phyloP scores from a whole-genome alignment of 495 filamentous ascomycete genomes.

The Beverwykella pulmonaria region DNA sequence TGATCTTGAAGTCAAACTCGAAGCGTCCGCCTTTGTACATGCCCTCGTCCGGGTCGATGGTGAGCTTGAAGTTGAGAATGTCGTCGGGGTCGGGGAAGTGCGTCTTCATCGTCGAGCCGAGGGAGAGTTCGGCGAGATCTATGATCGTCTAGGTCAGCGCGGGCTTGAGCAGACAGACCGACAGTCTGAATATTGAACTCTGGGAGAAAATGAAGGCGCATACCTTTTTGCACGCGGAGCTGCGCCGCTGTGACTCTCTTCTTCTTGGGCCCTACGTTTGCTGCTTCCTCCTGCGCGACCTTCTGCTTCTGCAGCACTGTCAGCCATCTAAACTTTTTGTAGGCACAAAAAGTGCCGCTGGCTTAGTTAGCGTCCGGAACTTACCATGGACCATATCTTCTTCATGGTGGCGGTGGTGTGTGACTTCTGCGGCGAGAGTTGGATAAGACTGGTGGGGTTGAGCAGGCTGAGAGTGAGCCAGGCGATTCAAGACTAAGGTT shows the following conservation, averaged over 20 bases:
- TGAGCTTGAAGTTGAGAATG: constrained; percentile 92
- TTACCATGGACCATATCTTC: constrained; percentile 99
- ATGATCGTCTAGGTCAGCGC: neutral
- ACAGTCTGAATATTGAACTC: neutral
- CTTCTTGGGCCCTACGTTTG: constrained; percentile 70
- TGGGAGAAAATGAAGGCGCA: neutral
- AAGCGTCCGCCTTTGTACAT: constrained; percentile 94
- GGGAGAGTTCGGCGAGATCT: constrained; percentile 92
- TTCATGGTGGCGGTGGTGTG: constrained; percentile 68
- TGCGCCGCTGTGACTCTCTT: constrained; percentile 98
- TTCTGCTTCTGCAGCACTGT: constrained; percentile 73
- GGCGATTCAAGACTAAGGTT: neutral
- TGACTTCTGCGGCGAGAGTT: neutral
- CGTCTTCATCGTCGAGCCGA: constrained; percentile 90
- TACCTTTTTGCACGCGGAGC: constrained; percentile 94
- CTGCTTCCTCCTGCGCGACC: constrained; percentile 84
- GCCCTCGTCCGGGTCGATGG: constrained; percentile 94
- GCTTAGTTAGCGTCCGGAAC: constrained; percentile 23
- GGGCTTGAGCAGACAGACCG: neutral
- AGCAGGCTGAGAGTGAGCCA: neutral
- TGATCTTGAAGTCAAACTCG: constrained; percentile 87
- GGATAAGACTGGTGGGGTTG: neutral
- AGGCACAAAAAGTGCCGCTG: neutral
- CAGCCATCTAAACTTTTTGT: constrained; percentile 4
- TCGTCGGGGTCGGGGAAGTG: constrained; percentile 93